These are phyloP conservation scores for Calamus simplicifolius DNA, from an alignment of 176 grass and related monocot genomes.

Conservation along the genomic window DNA sequence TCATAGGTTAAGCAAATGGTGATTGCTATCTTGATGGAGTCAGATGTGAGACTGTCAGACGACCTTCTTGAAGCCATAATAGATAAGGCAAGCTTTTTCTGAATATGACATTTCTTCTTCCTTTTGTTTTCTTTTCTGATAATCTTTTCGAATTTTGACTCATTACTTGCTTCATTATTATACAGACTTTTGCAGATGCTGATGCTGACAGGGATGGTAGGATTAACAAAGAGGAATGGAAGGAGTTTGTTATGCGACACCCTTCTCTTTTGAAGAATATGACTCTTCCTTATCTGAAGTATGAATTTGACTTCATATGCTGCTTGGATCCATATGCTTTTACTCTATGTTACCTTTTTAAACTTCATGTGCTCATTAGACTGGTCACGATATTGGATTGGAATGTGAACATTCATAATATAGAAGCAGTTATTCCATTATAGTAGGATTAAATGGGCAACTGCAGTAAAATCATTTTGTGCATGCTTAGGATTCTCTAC, in stretches of 20 bases:
- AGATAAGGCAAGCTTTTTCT: conserved; percentile 42
- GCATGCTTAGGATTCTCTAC: too few species aligned
- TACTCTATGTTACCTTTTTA: neutral
- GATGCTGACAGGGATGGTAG: conserved; percentile 67
- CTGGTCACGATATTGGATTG: too few species aligned
- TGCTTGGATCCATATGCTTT: neutral
- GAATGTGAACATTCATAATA: too few species aligned
- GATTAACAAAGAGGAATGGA: conserved; percentile 80
- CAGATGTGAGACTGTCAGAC: conserved; percentile 45
- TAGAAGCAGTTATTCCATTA: too few species aligned
- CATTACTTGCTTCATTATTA: conserved; percentile 2
- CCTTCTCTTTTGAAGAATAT: conserved; percentile 83
- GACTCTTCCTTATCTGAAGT: conserved; percentile 76
- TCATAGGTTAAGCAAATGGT: conserved; percentile 86
- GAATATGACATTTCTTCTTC: neutral
- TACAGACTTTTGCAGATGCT: conserved; percentile 79
- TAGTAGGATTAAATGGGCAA: too few species aligned
- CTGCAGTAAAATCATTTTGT: too few species aligned
- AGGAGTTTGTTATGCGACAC: conserved; percentile 48
- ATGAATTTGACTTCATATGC: conserved; percentile 1
- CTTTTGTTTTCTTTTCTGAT: conserved; percentile 1
- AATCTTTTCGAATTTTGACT: neutral
- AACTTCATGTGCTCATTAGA: neutral
- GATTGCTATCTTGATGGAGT: conserved; percentile 74
- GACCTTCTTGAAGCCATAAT: conserved; percentile 62